Percentiles rank a stretch among this genome's conserved stretches.
These are phyloP conservation scores for Zygosaccharomyces pseudorouxii DNA, from an alignment of 805 yeast genomes.

Conservation along the genomic window DNA sequence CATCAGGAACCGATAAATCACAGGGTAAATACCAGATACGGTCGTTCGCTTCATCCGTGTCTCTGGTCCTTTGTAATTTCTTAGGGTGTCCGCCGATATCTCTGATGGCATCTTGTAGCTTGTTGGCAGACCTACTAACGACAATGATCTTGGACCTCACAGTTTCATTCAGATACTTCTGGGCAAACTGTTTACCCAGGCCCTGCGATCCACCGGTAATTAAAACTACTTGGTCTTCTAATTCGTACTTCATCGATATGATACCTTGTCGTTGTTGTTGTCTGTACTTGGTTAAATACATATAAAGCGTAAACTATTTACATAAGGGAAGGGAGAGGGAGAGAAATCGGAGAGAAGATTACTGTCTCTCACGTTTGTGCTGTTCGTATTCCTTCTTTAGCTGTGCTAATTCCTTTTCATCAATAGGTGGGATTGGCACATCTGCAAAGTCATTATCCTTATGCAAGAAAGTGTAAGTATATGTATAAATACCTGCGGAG, in stretches of 20 bases:
- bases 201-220: slow-evolving; percentile 97
- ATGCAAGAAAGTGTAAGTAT: slow-evolving; percentile 62
- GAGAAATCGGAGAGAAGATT: neutral
- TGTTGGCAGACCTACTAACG: slow-evolving; percentile 70
- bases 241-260: slow-evolving; percentile 20
- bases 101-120: slow-evolving; percentile 47
- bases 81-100: slow-evolving; percentile 32
- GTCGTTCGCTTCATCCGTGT: slow-evolving; percentile 26
- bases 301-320: slow-evolving; percentile 3
- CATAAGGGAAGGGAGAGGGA: neutral
- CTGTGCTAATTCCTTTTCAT: slow-evolving; percentile 67
- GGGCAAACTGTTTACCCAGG: slow-evolving; percentile 75
- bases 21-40: slow-evolving; percentile 46
- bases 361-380: slow-evolving; percentile 22
- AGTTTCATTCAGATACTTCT: slow-evolving; percentile 40
- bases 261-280: neutral
- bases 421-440: slow-evolving; percentile 90
- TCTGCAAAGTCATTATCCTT: slow-evolving; percentile 77
- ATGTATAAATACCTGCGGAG: slow-evolving; percentile 59
- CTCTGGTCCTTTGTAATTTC: neutral
- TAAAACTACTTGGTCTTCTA: slow-evolving; percentile 54
- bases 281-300: slow-evolving; percentile 1
- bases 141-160: slow-evolving; percentile 62
- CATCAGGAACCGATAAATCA: slow-evolving; percentile 58
- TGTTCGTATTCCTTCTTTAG: slow-evolving; percentile 69